These are phyloP conservation scores for Kwoniella shivajii DNA, from an alignment of 1,284 basidiomycete genomes.

Conservation along the genomic window DNA sequence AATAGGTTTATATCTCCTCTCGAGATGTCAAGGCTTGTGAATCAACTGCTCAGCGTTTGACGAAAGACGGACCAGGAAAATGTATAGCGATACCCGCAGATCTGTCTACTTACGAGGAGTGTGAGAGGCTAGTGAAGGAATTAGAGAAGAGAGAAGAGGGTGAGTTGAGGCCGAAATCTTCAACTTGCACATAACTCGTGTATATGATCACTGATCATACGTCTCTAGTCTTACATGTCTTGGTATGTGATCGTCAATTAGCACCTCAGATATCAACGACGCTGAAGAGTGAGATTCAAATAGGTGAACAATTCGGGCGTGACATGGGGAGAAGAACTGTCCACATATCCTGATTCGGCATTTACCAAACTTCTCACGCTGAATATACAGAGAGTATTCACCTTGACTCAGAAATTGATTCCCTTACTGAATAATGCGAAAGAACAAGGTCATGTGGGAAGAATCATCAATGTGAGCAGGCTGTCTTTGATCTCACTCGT, in stretches of 20 bases:
- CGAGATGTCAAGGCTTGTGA: conserved; percentile 64
- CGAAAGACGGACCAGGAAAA: conserved; percentile 60
- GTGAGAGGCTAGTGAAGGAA: conserved; percentile 61
- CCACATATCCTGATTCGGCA: conserved; percentile 60
- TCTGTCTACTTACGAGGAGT: conserved; percentile 63
- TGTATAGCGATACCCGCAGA: conserved; percentile 66
- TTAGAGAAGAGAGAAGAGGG: conserved; percentile 60
- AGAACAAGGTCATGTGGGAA: conserved; percentile 55
- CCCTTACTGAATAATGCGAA: conserved; percentile 63
- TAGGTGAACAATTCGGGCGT: conserved; percentile 68
- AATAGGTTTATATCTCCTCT: conserved; percentile 70
- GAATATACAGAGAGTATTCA: conserved; percentile 71
- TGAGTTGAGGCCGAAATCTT: too few relatives aligned
- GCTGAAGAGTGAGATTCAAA: background rate
- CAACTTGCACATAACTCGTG: background rate
- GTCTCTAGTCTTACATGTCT: conserved; percentile 59
- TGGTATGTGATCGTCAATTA: conserved; percentile 42
- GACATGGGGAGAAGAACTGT: conserved; percentile 64
- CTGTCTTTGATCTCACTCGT: background rate
- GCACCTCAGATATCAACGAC: background rate
- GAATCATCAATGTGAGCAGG: conserved; percentile 64
- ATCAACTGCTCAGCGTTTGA: conserved; percentile 63
- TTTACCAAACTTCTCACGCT: conserved; percentile 60
- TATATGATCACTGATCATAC: background rate
- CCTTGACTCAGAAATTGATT: conserved; percentile 66